Evolutionary conservation across 1,139 yeast species (phyloP), one percentile per base, ranked within the genome.

Genomic region (Taiozyma sp.): DNA sequence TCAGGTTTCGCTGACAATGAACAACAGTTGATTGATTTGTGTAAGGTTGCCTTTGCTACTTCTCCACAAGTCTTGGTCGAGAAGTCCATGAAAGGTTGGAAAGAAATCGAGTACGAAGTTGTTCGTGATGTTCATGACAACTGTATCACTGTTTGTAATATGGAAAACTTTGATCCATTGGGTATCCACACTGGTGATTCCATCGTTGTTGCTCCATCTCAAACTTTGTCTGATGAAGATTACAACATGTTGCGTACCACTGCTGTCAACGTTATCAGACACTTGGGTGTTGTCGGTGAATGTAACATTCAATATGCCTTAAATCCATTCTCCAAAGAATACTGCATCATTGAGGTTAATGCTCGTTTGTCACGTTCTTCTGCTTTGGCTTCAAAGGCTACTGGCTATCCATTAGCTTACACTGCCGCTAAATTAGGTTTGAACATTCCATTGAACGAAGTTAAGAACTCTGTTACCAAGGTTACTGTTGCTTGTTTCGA

Each of bases 131-230:
- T 96, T 47, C 86, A 83, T 62, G 98, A 90, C 72, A 93, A 93
- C 82, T 93, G 99, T 83, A 91, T 93, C 67, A 93, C 99, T 50
- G 99, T 93, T 57, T 93, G 99, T 82, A 93, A 93, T 76, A 93
- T 93, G 99, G 99, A 93, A 75, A 93, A 93, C 77, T 93, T 93
- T 65, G 99, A 93, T 75, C 99, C 99, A 48, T 81, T 93, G 65
- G 99, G 99, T 70, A 92, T 93, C 66, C 99, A 93, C 71, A 93
- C 99, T 58, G 99, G 99, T 79, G 99, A 93, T 71, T 93, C 99
- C 51, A 93, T 93, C 67, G 99, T 93, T 52, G 97, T 93, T 66
- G 99, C 99, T 53, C 99, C 99, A 52, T 92, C 98, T 43, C 99
- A 93, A 76, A 93, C 99, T 43, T 78, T 93, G 62, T 87, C 97